Conservation (phyloP, 768 basidiomycete species). For the Naganishia vaughanmartiniae region DNA sequence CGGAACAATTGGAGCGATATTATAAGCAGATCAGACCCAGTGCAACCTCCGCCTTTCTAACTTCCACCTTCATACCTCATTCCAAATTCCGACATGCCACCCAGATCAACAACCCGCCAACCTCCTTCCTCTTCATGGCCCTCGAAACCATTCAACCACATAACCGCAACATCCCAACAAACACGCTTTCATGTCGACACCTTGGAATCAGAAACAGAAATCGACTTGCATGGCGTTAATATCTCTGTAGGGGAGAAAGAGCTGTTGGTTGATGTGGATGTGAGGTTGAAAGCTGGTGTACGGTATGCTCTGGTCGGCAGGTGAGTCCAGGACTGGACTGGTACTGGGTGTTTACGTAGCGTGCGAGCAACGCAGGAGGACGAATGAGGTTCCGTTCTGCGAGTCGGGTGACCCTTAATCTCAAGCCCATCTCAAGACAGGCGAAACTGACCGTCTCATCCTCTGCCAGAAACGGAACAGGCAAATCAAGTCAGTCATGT, state of each 20-base stretch:
- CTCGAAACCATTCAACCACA: neutral
- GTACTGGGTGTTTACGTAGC: no score
- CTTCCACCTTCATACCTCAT: no score
- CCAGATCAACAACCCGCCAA: neutral
- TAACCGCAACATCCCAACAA: conserved; percentile 38
- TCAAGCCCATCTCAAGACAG: no score
- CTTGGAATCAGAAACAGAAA: conserved; percentile 48
- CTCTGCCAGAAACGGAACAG: conserved; percentile 57
- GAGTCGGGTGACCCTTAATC: no score
- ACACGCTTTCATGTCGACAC: conserved; percentile 48
- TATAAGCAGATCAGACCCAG: no score
- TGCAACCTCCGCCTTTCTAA: no score
- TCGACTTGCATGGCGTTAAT: conserved; percentile 61
- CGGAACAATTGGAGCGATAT: no score
- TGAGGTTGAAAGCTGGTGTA: conserved; percentile 57
- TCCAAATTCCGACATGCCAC: no score
- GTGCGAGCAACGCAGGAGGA: no score
- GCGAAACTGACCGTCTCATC: neutral
- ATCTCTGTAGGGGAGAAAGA: conserved; percentile 58
- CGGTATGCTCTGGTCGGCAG: conserved; percentile 57
- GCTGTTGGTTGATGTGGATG: conserved; percentile 58
- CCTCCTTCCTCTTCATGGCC: neutral
- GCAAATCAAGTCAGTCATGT: conserved; percentile 56
- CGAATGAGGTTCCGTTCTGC: no score
- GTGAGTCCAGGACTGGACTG: conserved; percentile 33